Percentiles rank a stretch among this genome's conserved stretches.
Conservation (phyloP, 306 rosid species). For the Ormosia semicastrata region DNA sequence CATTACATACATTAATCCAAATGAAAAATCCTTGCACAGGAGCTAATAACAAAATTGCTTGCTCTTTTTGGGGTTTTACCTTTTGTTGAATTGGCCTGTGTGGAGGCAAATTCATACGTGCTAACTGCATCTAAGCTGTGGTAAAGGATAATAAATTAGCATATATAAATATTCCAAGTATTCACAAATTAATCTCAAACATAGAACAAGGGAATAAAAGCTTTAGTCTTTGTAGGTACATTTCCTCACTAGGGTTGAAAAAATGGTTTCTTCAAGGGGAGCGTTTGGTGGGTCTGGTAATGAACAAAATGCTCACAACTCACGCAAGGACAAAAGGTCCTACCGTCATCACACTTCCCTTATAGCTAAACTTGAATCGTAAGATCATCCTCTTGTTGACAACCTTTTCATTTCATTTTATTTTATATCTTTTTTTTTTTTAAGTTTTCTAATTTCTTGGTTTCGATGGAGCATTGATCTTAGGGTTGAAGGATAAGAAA, state of each 20-base stretch:
- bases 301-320: slow-evolving; percentile 24
- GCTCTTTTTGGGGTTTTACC: neutral
- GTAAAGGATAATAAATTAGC: no score
- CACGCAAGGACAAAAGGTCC: slow-evolving; percentile 21
- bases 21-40: neutral
- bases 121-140: no score
- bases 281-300: slow-evolving; percentile 26
- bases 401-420: neutral
- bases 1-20: neutral
- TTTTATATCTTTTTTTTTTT: no score
- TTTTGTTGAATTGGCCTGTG: slow-evolving; percentile 9
- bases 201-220: no score
- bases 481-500: no score
- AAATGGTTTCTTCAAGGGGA: slow-evolving; percentile 31
- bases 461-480: no score
- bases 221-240: neutral
- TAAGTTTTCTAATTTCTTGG: no score
- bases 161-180: no score
- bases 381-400: slow-evolving; percentile 11
- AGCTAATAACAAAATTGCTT: no score
- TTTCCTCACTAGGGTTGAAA: neutral
- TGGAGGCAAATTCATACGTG: neutral
- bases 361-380: slow-evolving; percentile 52
- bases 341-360: slow-evolving; percentile 49
- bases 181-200: no score